phyloP scores from a whole-genome alignment of 2,329 filamentous ascomycete species.

The Sordariomycetes sp. region DNA sequence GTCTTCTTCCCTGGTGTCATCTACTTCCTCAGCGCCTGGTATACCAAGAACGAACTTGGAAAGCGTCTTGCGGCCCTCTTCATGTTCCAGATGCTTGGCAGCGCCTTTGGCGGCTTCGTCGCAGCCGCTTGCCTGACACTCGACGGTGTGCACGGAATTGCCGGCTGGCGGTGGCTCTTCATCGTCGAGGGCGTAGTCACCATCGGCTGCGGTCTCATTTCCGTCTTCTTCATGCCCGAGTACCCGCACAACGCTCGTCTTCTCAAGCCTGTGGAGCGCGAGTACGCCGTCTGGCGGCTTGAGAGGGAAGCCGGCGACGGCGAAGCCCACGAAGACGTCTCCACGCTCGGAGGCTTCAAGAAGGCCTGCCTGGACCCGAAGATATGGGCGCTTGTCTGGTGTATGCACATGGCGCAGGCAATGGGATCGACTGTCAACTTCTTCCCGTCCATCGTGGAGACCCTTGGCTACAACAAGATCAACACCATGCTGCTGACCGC shows the following conservation, averaged over 20 bases:
- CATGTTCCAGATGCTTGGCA: constrained; percentile 21
- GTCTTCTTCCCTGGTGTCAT: constrained; percentile 28
- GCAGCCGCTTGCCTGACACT: constrained; percentile 38
- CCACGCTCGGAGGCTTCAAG: constrained; percentile 39
- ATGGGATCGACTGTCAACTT: constrained; percentile 23
- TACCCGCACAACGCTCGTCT: constrained; percentile 32
- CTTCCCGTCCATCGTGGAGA: constrained; percentile 47
- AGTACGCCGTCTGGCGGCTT: constrained; percentile 49
- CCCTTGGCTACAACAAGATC: constrained; percentile 51
- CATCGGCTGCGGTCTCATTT: constrained; percentile 44
- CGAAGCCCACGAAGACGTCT: constrained; percentile 47
- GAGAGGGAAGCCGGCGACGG: constrained; percentile 59
- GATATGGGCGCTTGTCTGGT: constrained; percentile 43
- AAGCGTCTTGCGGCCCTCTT: constrained; percentile 25
- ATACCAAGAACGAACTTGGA: constrained; percentile 26
- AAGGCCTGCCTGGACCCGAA: constrained; percentile 48
- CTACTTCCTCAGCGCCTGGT: constrained; percentile 30
- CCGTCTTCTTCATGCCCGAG: constrained; percentile 49
- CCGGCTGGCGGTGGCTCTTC: constrained; percentile 45
- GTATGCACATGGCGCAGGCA: constrained; percentile 24
- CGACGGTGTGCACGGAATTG: constrained; percentile 33
- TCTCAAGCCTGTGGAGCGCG: constrained; percentile 27
- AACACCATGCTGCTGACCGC: constrained; percentile 53
- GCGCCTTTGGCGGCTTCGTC: constrained; percentile 41
- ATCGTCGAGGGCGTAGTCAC: constrained; percentile 56